phyloP scores from a whole-genome alignment of 2,329 filamentous ascomycete genomes.

The Raffaelea deltoideospora region DNA sequence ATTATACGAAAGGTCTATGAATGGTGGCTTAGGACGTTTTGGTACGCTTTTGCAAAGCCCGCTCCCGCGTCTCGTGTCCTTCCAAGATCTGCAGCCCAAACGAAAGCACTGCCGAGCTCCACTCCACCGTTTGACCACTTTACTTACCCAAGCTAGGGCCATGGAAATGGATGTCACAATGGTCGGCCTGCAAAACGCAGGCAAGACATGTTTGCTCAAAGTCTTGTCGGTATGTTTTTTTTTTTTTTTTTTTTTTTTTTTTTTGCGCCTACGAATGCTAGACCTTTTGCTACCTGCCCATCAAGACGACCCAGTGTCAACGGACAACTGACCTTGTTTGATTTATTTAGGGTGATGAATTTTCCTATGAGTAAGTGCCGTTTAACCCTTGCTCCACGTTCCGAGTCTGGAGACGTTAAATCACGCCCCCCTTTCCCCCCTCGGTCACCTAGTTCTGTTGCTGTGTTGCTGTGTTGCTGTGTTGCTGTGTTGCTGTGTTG shows the following conservation, averaged over 20 bases:
- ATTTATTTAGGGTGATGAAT: constrained; percentile 76
- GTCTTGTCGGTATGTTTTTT: constrained; percentile 71
- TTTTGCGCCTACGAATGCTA: too few species aligned
- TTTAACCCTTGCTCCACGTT: not conserved
- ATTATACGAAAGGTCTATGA: constrained; percentile 93
- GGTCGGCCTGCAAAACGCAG: constrained; percentile 95
- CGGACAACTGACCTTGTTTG: not conserved
- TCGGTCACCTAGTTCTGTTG: too few species aligned
- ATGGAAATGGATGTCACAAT: constrained; percentile 99
- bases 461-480: too few species aligned
- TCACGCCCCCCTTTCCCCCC: too few species aligned
- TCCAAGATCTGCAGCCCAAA: not conserved
- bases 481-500: too few species aligned
- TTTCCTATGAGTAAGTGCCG: constrained; percentile 81
- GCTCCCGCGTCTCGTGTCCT: not conserved
- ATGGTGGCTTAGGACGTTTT: constrained; percentile 95
- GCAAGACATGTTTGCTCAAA: constrained; percentile 87
- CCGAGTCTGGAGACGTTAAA: too few species aligned
- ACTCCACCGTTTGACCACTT: not conserved
- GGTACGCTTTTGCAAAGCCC: constrained; percentile 42
- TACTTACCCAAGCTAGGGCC: constrained; percentile 68
- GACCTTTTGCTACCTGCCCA: too few species aligned
- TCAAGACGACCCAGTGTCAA: not conserved
- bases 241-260: not conserved
- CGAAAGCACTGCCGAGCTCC: too few species aligned